Conservation (phyloP, 2,329 filamentous ascomycete genomes). For the Blastomyces emzantsi region DNA sequence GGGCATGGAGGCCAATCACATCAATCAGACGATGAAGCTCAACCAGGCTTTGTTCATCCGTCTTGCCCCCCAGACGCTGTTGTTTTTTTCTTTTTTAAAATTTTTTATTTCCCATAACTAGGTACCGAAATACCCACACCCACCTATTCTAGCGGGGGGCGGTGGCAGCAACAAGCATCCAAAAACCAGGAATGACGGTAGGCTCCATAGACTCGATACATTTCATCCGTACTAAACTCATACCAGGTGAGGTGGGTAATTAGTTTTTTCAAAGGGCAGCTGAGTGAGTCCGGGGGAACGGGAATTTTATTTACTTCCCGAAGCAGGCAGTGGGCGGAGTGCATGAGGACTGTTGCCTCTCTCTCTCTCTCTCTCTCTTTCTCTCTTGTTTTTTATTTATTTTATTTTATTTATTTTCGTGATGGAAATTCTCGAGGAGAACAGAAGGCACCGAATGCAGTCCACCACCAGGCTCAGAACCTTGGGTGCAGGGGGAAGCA, state of each 20-base stretch:
- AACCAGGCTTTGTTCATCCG: background rate
- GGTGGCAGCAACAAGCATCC: background rate
- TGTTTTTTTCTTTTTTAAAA: background rate
- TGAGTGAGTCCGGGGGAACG: background rate
- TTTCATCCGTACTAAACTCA: background rate
- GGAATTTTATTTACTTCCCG: background rate
- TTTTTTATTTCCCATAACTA: too few species aligned
- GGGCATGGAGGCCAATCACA: background rate
- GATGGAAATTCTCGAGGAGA: too few species aligned
- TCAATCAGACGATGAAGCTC: background rate
- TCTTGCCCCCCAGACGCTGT: background rate
- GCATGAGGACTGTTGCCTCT: background rate
- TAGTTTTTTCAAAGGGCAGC: background rate
- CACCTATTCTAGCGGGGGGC: background rate
- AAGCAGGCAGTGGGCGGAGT: background rate
- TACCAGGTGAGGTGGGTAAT: slow-evolving; percentile 2
- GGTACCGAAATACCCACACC: background rate
- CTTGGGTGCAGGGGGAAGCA: too few species aligned
- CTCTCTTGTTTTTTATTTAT: too few species aligned
- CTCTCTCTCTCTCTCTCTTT: background rate
- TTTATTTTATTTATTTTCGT: too few species aligned
- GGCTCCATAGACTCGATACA: background rate
- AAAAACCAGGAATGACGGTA: background rate
- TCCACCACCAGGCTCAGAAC: too few species aligned
- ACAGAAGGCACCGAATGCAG: too few species aligned